Evolutionary conservation across 1,284 basidiomycete species (phyloP).

Genomic region (Papiliotrema terrestris): DNA sequence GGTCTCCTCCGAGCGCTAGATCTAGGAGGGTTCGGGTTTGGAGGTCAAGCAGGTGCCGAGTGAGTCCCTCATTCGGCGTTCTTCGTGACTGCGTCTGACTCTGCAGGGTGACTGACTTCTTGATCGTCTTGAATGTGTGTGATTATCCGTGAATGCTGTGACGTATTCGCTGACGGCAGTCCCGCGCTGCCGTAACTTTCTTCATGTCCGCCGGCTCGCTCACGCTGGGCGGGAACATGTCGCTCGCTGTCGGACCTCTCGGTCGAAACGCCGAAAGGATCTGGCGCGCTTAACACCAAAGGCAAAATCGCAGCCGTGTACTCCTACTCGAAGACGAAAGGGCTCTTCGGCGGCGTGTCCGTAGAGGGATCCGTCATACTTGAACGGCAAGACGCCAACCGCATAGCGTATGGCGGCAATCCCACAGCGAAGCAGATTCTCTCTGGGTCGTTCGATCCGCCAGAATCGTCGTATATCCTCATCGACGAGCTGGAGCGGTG

Average conservation of each 20-base stretch:
- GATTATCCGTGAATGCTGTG: slow-evolving; percentile 52
- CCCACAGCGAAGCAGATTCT: slow-evolving; percentile 76
- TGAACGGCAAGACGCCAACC: slow-evolving; percentile 88
- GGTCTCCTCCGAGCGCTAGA: slow-evolving; percentile 95
- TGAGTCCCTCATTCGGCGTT: slow-evolving; percentile 24
- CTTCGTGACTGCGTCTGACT: slow-evolving; percentile 62
- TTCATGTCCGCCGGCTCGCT: slow-evolving; percentile 95
- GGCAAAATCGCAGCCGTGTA: slow-evolving; percentile 95
- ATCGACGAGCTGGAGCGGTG: slow-evolving; percentile 69
- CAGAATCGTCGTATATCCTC: slow-evolving; percentile 70
- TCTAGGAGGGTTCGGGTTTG: slow-evolving; percentile 87
- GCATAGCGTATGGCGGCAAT: slow-evolving; percentile 69
- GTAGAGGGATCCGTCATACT: slow-evolving; percentile 92
- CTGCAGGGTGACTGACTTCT: slow-evolving; percentile 77
- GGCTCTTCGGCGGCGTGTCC: slow-evolving; percentile 74
- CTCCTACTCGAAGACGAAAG: slow-evolving; percentile 91
- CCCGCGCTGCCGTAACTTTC: slow-evolving; percentile 59
- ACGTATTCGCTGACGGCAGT: slow-evolving; percentile 31
- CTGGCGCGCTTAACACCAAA: slow-evolving; percentile 77
- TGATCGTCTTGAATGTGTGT: slow-evolving; percentile 81
- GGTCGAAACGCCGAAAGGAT: slow-evolving; percentile 93
- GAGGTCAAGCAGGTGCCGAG: slow-evolving; percentile 61
- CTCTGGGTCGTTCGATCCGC: slow-evolving; percentile 67
- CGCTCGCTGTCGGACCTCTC: slow-evolving; percentile 86
- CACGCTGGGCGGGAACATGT: slow-evolving; percentile 89